Conservation (phyloP, 148 eudicot species). For the Talinum fruticosum region DNA sequence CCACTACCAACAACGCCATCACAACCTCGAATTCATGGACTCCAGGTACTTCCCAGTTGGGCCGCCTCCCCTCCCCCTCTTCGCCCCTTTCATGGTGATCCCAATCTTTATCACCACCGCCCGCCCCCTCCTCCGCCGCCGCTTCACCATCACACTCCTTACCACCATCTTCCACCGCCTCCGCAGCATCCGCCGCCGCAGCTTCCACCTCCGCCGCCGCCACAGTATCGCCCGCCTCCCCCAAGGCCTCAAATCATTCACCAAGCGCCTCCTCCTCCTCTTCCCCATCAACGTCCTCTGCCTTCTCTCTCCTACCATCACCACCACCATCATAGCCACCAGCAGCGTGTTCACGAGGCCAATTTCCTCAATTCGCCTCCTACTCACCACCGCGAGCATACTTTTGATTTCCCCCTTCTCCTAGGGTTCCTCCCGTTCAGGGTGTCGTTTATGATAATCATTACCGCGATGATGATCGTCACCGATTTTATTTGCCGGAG, state of each 20-base stretch:
- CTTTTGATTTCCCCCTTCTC: not conserved
- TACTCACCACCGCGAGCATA: constrained; percentile 14
- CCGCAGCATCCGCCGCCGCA: constrained; percentile 9
- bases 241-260: constrained; percentile 22
- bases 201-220: constrained; percentile 24
- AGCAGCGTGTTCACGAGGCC: not conserved
- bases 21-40: constrained; percentile 1
- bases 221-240: constrained; percentile 15
- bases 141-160: constrained; percentile 10
- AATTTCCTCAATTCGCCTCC: constrained; percentile 19
- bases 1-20: constrained; percentile 3
- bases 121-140: constrained; percentile 13
- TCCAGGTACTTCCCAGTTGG: constrained; percentile 39
- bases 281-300: constrained; percentile 22
- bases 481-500: constrained; percentile 16
- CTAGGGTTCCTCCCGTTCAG: constrained; percentile 8
- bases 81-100: constrained; percentile 9
- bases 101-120: not conserved
- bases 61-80: constrained; percentile 27
- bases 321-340: not conserved
- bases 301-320: constrained; percentile 9
- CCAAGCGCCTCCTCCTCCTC: constrained; percentile 1
- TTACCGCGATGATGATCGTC: not conserved
- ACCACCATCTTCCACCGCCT: constrained; percentile 7
- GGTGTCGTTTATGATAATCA: not conserved